Evolutionary conservation across 2,329 filamentous ascomycete species (phyloP), one percentile per base, ranked within the genome.

Genomic region (Lachnellula suecica): DNA sequence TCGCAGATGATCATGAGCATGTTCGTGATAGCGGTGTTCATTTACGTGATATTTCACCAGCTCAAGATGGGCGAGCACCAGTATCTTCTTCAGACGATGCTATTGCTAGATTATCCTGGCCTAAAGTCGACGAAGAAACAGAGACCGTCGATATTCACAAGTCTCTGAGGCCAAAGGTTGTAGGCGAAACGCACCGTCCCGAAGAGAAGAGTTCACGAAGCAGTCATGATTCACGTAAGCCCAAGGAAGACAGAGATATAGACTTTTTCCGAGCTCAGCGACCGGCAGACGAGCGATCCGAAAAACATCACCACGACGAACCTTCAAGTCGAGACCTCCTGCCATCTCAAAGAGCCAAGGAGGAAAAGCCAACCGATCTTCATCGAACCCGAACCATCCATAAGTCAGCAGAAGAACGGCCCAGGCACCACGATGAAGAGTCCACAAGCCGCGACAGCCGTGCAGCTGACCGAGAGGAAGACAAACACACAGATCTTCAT

Each of bases 1-100:
- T 63, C 44, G 24, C 58, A 23, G 57, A 63, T 24, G 37, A 55
- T 27, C 58, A 64, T 51, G 63, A 66, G 38, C 56, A 60, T 40
- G 49, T 65, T 48, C 60, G 64, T 40, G 81, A 85, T 61, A 84
- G 82, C 65, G 81, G 79, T 23, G 75, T 83, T 25, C 77, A 83
- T 59, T 70, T 82, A 40, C 75, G 73, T 20, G 78, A 81, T 37
- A 72, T 70, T 23, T 65, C 64, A 4, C 64, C 65, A 29, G 70
- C 57, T 41, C 54, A 58, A 56, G 62, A 59, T 57, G 49, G 54
- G 51, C 50, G 64, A 60, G 52, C 60, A 44, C 63, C 60, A 45
- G 48, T 61, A 48, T 54, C 64, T 47, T 63, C 64, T 51, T 50
- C 62, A 56, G 62, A 71, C 65, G 64, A 71, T 59, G 53, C 68